Conservation (phyloP, 2,329 filamentous ascomycete genomes). For the Parastagonospora avenae region DNA sequence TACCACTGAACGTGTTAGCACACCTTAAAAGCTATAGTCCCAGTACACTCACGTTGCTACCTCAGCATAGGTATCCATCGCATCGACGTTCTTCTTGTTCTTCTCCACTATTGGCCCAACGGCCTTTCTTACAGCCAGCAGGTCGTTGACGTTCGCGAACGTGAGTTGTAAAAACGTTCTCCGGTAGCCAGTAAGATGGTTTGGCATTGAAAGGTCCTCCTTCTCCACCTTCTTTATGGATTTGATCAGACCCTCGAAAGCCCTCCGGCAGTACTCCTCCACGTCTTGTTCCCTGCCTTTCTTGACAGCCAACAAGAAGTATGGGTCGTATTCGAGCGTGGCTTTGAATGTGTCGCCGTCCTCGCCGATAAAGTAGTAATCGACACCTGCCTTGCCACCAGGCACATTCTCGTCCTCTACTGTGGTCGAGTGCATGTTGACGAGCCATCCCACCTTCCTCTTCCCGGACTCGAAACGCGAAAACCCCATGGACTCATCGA, state of each 20-base stretch:
- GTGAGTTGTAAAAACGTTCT: constrained; percentile 84
- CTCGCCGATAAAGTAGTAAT: constrained; percentile 86
- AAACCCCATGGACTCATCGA: constrained; percentile 96
- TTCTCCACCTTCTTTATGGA: constrained; percentile 78
- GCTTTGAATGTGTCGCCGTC: constrained; percentile 92
- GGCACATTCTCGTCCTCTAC: constrained; percentile 83
- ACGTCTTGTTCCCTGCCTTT: constrained; percentile 88
- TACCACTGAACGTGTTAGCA: constrained; percentile 59
- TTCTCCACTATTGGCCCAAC: constrained; percentile 92
- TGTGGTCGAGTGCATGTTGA: constrained; percentile 89
- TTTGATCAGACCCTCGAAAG: constrained; percentile 82
- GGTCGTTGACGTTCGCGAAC: constrained; percentile 85
- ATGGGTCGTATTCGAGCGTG: constrained; percentile 93
- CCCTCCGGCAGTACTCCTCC: constrained; percentile 88
- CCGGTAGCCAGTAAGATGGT: constrained; percentile 89
- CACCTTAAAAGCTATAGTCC: not conserved
- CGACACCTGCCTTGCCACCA: constrained; percentile 85
- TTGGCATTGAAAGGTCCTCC: constrained; percentile 93
- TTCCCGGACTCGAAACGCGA: constrained; percentile 86
- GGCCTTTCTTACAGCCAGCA: constrained; percentile 81
- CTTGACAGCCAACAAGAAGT: constrained; percentile 90
- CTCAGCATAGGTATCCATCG: constrained; percentile 98
- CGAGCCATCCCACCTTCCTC: constrained; percentile 88
- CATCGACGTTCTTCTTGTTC: constrained; percentile 94
- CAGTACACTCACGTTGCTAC: constrained; percentile 74